Conservation (phyloP, 2,329 filamentous ascomycete genomes). For the Colletotrichum sp. region DNA sequence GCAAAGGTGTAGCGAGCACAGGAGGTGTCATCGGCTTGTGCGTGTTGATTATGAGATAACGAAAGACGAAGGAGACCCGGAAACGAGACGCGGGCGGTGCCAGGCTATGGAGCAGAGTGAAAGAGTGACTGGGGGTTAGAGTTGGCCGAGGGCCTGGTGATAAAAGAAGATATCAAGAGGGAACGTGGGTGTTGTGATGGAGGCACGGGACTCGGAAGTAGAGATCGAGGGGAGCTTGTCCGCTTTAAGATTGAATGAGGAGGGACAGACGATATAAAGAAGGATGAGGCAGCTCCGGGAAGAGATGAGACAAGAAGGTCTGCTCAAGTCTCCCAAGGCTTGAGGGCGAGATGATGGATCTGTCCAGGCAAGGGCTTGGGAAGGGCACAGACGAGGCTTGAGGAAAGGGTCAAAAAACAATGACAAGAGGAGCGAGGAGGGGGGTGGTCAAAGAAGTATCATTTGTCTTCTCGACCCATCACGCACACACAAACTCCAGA, state of each 20-base stretch:
- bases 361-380: slow-evolving; percentile 20
- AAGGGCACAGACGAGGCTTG: slow-evolving; percentile 22
- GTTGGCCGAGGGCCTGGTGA: slow-evolving; percentile 20
- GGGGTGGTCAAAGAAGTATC: slow-evolving; percentile 20
- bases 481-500: neutral
- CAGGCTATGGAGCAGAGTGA: neutral
- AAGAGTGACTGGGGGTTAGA: slow-evolving; percentile 24
- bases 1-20: neutral
- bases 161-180: slow-evolving; percentile 26
- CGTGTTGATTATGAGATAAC: neutral
- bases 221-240: slow-evolving; percentile 26
- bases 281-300: slow-evolving; percentile 14
- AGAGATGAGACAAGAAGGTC: slow-evolving; percentile 18
- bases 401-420: slow-evolving; percentile 14
- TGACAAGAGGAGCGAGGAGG: slow-evolving; percentile 8
- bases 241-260: slow-evolving; percentile 30
- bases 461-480: slow-evolving; percentile 14
- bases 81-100: neutral
- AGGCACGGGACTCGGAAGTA: slow-evolving; percentile 23
- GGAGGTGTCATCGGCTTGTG: neutral
- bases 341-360: slow-evolving; percentile 21
- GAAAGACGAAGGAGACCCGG: neutral
- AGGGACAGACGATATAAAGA: slow-evolving; percentile 14
- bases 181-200: slow-evolving; percentile 29
- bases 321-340: slow-evolving; percentile 12